Evolutionary conservation across 1,284 basidiomycete genomes (phyloP), one percentile per base, ranked within the genome.

Genomic region (Ceratobasidium sp.): DNA sequence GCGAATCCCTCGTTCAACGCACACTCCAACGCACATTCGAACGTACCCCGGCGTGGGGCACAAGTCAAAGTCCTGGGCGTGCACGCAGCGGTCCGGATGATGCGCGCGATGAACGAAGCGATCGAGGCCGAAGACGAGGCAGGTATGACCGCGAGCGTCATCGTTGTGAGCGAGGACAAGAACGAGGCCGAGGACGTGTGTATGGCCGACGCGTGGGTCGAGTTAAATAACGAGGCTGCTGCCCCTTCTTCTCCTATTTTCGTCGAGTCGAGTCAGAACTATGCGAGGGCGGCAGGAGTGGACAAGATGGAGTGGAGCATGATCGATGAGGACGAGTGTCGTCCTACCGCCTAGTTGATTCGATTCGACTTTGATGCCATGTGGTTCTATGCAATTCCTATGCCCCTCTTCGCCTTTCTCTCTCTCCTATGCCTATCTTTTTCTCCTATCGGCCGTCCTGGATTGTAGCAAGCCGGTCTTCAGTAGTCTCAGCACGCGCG

Each of bases 61-160:
- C 69, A 71, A 56, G 69, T 71, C 40, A 71, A 71, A 61, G 57
- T 61, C n/a, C n/a, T n/a, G n/a, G n/a, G n/a, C n/a, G n/a, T n/a
- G n/a, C n/a, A n/a, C n/a, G n/a, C n/a, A n/a, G n/a, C n/a, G n/a
- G n/a, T n/a, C n/a, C n/a, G n/a, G 6, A 71, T 71, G 69, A 71
- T 71, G 69, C 42, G 38, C 33, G 62, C 62, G 26, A 64, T 64
- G 62, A 64, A 38, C 54, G 54, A 56, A n/a, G 54, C 54, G 6
- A 23, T 23, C 61, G 61, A 64, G 28, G 66, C 66, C 23, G 66
- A 68, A 28, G 66, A 68, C 40, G 66, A 68, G 46, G 66, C 66
- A n/a, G 44, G 46, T 17, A 48, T 71, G 9, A 56, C 69, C 46
- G 69, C 69, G 20, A 40, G 38, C 28, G 46, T 71, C 9, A 33